Conservation (phyloP, 306 rosid species). For the Gillenia trifoliata region DNA sequence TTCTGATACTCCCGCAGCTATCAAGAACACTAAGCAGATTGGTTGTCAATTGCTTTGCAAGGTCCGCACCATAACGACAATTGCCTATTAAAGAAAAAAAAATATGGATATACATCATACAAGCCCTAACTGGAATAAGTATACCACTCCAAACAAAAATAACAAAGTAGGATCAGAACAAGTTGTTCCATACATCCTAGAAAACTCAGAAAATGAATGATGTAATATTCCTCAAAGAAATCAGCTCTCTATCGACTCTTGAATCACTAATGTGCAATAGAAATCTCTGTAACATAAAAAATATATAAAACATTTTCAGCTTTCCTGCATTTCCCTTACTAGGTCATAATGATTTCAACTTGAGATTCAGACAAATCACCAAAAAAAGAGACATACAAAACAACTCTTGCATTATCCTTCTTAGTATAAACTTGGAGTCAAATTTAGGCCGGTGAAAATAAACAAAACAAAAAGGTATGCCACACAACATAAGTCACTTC, state of each 20-base stretch:
- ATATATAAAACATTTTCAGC: not conserved
- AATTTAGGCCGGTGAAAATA: not conserved
- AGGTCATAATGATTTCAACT: not conserved
- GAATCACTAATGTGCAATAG: not conserved
- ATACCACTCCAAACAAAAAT: not conserved
- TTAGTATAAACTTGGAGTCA: not conserved
- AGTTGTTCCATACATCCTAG: not conserved
- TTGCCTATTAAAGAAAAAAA: conserved; percentile 41
- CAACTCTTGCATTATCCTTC: not conserved
- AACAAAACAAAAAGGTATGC: not conserved
- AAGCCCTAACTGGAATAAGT: not conserved
- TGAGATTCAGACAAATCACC: not conserved
- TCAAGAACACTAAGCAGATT: conserved; percentile 58
- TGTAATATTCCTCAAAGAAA: not conserved
- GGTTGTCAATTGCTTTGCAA: conserved; percentile 72
- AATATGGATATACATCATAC: not conserved
- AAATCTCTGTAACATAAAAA: not conserved
- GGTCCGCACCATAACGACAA: conserved; percentile 79
- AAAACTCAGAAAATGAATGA: not conserved
- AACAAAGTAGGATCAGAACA: not conserved
- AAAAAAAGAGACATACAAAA: not conserved
- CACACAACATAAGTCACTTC: not conserved
- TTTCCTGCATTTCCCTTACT: not conserved
- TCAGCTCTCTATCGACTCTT: not conserved
- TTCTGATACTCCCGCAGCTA: conserved; percentile 85